Evolutionary conservation across 257 asterid species (phyloP).

Genomic region (Salvia splendens): DNA sequence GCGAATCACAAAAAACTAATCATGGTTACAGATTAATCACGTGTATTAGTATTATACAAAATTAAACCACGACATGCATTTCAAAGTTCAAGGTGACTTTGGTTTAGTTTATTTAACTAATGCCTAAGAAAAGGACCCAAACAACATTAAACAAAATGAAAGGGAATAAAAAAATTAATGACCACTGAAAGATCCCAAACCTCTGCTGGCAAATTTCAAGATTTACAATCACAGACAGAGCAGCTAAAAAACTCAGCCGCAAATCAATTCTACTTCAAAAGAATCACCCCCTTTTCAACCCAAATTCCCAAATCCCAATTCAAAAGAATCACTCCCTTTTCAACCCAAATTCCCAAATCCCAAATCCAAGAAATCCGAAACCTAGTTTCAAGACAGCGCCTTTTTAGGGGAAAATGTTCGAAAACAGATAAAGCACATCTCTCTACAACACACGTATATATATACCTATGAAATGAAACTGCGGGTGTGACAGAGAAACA

Average conservation of each 20-base stretch:
- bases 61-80: slow-evolving; percentile 13
- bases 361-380: slow-evolving; percentile 6
- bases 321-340: slow-evolving; percentile 7
- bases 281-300: slow-evolving; percentile 3
- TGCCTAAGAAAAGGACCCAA: slow-evolving; percentile 24
- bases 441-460: not conserved
- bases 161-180: not conserved
- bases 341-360: not conserved
- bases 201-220: slow-evolving; percentile 20
- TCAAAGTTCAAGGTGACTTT: not conserved
- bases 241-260: slow-evolving; percentile 1
- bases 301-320: slow-evolving; percentile 2
- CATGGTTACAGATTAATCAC: not conserved
- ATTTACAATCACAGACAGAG: slow-evolving; percentile 20
- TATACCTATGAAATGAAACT: slow-evolving; percentile 3
- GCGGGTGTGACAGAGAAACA: not conserved
- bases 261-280: slow-evolving; percentile 28
- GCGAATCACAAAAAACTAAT: slow-evolving; percentile 11
- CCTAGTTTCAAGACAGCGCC: slow-evolving; percentile 8
- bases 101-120: slow-evolving; percentile 6
- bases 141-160: slow-evolving; percentile 19
- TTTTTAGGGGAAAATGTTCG: slow-evolving; percentile 1
- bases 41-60: slow-evolving; percentile 18
- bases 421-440: slow-evolving; percentile 10
- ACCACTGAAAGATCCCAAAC: slow-evolving; percentile 16